Percentiles rank a stretch among this genome's conserved stretches.
Evolutionary conservation across 768 basidiomycete genomes (phyloP).

Genomic region (Lactarius sanguifluus): DNA sequence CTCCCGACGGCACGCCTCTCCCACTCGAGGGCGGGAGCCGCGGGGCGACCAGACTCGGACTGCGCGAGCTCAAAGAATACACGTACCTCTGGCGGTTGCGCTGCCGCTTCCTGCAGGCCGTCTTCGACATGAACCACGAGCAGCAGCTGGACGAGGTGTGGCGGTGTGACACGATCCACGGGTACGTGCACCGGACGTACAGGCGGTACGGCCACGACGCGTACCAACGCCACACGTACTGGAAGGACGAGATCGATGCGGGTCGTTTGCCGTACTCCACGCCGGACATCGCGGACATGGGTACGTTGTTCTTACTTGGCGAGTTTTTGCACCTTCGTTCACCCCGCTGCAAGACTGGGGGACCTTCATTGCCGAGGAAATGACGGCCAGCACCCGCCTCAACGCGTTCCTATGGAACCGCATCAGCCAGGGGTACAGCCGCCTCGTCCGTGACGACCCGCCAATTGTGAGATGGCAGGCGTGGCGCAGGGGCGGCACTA

Average conservation of each 20-base stretch:
- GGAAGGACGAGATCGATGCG: slow-evolving; percentile 2
- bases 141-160: slow-evolving; percentile 8
- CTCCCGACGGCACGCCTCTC: slow-evolving; percentile 13
- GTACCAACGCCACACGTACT: slow-evolving; percentile 20
- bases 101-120: slow-evolving; percentile 11
- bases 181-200: slow-evolving; percentile 19
- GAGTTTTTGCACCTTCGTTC: background rate
- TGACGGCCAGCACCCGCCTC: background rate
- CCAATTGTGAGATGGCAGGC: slow-evolving; percentile 14
- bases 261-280: slow-evolving; percentile 11
- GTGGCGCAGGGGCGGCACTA: slow-evolving; percentile 15
- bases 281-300: slow-evolving; percentile 20
- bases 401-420: slow-evolving; percentile 22
- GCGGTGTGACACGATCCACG: slow-evolving; percentile 10
- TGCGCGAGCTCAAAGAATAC: slow-evolving; percentile 1
- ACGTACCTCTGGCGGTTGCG: slow-evolving; percentile 22
- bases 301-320: slow-evolving; percentile 6
- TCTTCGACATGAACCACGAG: slow-evolving; percentile 23
- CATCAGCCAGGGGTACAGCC: slow-evolving; percentile 23
- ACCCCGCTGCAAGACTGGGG: slow-evolving; percentile 16
- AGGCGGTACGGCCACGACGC: slow-evolving; percentile 17
- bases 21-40: background rate
- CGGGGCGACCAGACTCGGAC: background rate
- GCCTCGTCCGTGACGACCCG: slow-evolving; percentile 9
- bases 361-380: background rate